phyloP scores from a whole-genome alignment of 108 stramenopile species.

The Craspedostauros australis region DNA sequence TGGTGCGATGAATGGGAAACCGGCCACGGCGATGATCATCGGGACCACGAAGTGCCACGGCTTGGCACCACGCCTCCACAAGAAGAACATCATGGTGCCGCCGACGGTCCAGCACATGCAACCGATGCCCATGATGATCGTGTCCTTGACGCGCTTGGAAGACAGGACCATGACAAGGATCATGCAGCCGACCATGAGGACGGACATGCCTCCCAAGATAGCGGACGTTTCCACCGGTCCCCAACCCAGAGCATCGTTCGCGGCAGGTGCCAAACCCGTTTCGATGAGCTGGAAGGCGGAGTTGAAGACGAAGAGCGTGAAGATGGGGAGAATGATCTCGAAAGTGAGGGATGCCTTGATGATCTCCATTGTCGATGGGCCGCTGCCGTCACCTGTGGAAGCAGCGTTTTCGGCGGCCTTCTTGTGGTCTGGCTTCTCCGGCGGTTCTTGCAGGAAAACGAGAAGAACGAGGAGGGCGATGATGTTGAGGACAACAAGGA shows the following conservation, averaged over 20 bases:
- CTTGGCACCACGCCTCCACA: slow-evolving; percentile 19
- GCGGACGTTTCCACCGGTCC: slow-evolving; percentile 47
- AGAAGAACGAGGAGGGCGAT: slow-evolving; percentile 25
- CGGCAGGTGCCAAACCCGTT: slow-evolving; percentile 65
- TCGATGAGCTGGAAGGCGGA: slow-evolving; percentile 65
- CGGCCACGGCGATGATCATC: slow-evolving; percentile 25
- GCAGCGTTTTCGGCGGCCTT: neutral
- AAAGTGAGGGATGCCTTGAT: slow-evolving; percentile 6
- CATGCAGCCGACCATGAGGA: slow-evolving; percentile 53
- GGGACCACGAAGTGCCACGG: slow-evolving; percentile 37
- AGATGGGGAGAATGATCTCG: slow-evolving; percentile 49
- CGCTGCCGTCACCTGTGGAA: neutral
- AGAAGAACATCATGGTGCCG: slow-evolving; percentile 19
- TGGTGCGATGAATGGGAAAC: slow-evolving; percentile 58
- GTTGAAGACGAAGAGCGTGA: slow-evolving; percentile 59
- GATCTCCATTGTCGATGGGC: neutral
- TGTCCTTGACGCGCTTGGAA: slow-evolving; percentile 10
- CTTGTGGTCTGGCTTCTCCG: slow-evolving; percentile 5
- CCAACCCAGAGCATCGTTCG: slow-evolving; percentile 53
- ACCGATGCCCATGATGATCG: slow-evolving; percentile 14
- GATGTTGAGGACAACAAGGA: slow-evolving; percentile 43
- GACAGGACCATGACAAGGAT: slow-evolving; percentile 25
- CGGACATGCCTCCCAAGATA: slow-evolving; percentile 42
- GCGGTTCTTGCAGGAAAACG: slow-evolving; percentile 55
- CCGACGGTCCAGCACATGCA: slow-evolving; percentile 8